These are phyloP conservation scores for Suillus spraguei DNA, from an alignment of 768 basidiomycete genomes.

Conservation along the genomic window DNA sequence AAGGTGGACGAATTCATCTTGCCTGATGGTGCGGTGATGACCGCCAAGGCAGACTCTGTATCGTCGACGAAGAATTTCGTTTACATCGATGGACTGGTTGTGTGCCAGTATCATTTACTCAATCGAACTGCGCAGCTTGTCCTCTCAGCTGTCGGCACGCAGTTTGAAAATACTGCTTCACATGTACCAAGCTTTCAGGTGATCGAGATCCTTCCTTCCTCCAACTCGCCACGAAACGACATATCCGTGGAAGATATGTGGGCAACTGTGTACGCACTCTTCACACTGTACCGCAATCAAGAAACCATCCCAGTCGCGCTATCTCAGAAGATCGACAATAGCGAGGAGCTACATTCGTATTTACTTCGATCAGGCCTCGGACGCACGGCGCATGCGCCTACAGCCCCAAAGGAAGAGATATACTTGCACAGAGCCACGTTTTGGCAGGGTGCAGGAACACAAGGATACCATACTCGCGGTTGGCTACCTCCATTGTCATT, in stretches of 20 bases:
- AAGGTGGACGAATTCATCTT: slow-evolving; percentile 14
- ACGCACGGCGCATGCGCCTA: slow-evolving; percentile 19
- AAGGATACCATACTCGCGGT: slow-evolving; percentile 29
- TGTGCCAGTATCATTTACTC: slow-evolving; percentile 19
- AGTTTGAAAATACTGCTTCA: slow-evolving; percentile 20
- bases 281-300: slow-evolving; percentile 38
- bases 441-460: slow-evolving; percentile 53
- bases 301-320: slow-evolving; percentile 45
- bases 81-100: slow-evolving; percentile 12
- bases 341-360: slow-evolving; percentile 37
- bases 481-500: slow-evolving; percentile 34
- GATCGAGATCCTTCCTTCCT: slow-evolving; percentile 16
- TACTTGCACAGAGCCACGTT: slow-evolving; percentile 46
- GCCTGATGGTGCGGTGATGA: slow-evolving; percentile 18
- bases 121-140: slow-evolving; percentile 15
- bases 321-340: slow-evolving; percentile 30
- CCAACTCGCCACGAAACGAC: background rate
- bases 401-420: slow-evolving; percentile 26
- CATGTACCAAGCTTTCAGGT: slow-evolving; percentile 26
- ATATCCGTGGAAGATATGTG: slow-evolving; percentile 39
- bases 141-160: slow-evolving; percentile 24
- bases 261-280: slow-evolving; percentile 44
- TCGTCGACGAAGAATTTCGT: slow-evolving; percentile 3
- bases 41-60: background rate
- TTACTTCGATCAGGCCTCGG: slow-evolving; percentile 42